Percentiles rank a stretch among this genome's conserved stretches.
Evolutionary conservation across 495 filamentous ascomycete genomes (phyloP).

Genomic region (Recurvomyces mirabilis): DNA sequence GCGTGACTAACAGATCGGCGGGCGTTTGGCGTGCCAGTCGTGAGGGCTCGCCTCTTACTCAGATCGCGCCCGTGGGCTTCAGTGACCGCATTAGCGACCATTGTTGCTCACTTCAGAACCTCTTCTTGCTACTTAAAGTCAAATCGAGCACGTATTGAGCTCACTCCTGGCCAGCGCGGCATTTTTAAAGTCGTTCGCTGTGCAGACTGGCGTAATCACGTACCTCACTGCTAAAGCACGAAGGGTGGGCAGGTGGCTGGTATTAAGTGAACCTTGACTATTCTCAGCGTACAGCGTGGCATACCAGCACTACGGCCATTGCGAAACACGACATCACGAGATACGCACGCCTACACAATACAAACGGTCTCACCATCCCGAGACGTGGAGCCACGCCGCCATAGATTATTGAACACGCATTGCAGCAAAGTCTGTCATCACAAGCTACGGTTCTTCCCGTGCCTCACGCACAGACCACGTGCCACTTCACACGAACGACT

Average conservation of each 20-base stretch:
- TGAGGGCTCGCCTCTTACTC: too few species aligned
- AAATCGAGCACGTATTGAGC: not conserved
- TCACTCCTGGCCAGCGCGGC: not conserved
- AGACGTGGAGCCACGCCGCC: too few species aligned
- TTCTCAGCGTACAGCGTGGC: not conserved
- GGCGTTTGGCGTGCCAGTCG: not conserved
- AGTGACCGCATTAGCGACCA: not conserved
- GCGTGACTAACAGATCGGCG: not conserved
- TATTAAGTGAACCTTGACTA: too few species aligned
- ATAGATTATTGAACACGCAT: too few species aligned
- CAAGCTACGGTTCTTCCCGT: not conserved
- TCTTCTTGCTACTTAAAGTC: slow-evolving; percentile 4
- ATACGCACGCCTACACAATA: too few species aligned
- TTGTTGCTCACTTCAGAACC: not conserved
- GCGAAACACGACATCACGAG: slow-evolving; percentile 1
- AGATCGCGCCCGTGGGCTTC: slow-evolving; percentile 11
- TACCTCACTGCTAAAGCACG: too few species aligned
- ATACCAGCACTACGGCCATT: not conserved
- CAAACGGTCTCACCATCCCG: too few species aligned
- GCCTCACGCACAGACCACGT: slow-evolving; percentile 9
- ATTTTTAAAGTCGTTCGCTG: not conserved
- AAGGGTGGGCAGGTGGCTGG: too few species aligned
- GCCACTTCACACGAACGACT: not conserved
- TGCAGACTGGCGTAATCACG: not conserved
- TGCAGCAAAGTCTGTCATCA: too few species aligned